Percentiles rank a stretch among this genome's conserved stretches.
phyloP scores from a whole-genome alignment of 2,329 filamentous ascomycete genomes.

The Verruconis gallopava region DNA sequence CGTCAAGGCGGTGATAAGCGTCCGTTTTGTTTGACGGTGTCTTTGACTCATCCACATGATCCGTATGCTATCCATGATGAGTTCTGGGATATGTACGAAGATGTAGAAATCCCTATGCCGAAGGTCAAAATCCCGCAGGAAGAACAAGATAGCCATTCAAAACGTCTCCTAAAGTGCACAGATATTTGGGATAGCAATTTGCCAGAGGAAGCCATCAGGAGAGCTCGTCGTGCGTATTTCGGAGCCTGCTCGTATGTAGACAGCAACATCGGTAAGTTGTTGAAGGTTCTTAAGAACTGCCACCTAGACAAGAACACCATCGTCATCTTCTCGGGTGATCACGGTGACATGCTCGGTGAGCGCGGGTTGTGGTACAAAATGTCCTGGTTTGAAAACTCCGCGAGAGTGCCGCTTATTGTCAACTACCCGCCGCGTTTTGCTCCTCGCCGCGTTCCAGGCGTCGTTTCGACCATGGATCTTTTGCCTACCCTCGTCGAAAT shows the following conservation, averaged over 20 bases:
- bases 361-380: constrained; percentile 94
- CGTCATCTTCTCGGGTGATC: constrained; percentile 83
- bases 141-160: constrained; percentile 74
- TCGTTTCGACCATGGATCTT: constrained; percentile 83
- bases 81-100: constrained; percentile 88
- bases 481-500: constrained; percentile 72
- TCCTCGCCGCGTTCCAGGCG: constrained; percentile 64
- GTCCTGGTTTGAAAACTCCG: constrained; percentile 88
- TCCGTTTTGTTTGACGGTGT: constrained; percentile 82
- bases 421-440: constrained; percentile 64
- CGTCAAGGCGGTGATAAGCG: constrained; percentile 57
- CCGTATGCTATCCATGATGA: constrained; percentile 89
- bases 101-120: constrained; percentile 73
- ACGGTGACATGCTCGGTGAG: constrained; percentile 93
- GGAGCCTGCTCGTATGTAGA: constrained; percentile 90
- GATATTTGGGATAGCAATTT: constrained; percentile 78
- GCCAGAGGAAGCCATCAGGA: constrained; percentile 72
- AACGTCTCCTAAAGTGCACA: constrained; percentile 73
- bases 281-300: constrained; percentile 66
- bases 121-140: constrained; percentile 66
- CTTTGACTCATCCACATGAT: constrained; percentile 87
- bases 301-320: constrained; percentile 75
- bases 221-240: constrained; percentile 79
- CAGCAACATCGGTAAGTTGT: constrained; percentile 74
- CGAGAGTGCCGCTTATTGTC: constrained; percentile 76